Evolutionary conservation across 176 grass and related monocot species (phyloP), one percentile per base, ranked within the genome.

Genomic region (Urochloa ruziziensis): DNA sequence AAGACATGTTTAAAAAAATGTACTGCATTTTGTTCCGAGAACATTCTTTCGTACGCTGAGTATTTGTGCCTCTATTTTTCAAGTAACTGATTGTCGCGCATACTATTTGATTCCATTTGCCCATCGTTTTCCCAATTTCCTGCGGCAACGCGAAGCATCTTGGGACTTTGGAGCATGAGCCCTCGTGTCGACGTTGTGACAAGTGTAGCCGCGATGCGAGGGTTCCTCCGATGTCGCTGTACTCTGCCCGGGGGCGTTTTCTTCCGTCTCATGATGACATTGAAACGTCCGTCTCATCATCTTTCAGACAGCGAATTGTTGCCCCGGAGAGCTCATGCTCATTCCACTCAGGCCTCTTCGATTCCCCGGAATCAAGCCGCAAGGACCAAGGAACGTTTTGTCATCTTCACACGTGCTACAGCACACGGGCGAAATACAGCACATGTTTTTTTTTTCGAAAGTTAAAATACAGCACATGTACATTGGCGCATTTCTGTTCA

Each of bases 281-380:
- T 42, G 27, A 42, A 35, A 56, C 19, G 74, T 83, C 56, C 19
- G 21, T 56, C n/a, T 82, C 86, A 11, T 43, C 30, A 73, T 73
- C 67, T n/a, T 32, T 62, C 63, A 8, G 61, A 62, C 23, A 83
- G 73, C 51, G n/a, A 70, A 60, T 37, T 7, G 32, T 34, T 32
- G 25, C 7, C 8, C 33, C 23, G 14, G 35, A 69, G 2, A 39
- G 37, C 2, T 27, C 34, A 17, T 69, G 60, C 3, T n/a, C n/a
- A n/a, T n/a, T n/a, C n/a, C n/a, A n/a, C n/a, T n/a, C n/a, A n/a
- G 1, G 37, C 18, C 1, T 25, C 57, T 14, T 5, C 7, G 37
- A 39, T 13, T 5, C n/a, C 9, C 56, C 6, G 49, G 51, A 56
- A 56, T 56, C 52, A 7, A 56, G 21, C 52, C 52, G 2, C n/a